Percentiles rank a stretch among this genome's conserved stretches.
Conservation (phyloP, 2,329 filamentous ascomycete genomes). For the Sporothrix pallida region DNA sequence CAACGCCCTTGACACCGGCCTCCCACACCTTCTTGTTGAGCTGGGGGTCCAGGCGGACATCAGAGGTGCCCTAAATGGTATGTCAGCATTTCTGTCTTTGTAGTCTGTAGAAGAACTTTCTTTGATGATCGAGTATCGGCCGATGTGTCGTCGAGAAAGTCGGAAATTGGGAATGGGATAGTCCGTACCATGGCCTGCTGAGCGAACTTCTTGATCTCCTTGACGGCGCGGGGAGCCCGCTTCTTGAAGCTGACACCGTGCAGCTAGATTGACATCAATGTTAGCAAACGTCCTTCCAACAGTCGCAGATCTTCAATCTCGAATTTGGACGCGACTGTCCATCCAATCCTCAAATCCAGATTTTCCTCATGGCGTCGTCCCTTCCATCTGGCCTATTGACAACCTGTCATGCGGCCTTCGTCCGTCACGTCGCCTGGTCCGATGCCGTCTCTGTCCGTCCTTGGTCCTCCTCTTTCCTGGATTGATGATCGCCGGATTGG, state of each 20-base stretch:
- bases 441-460: not conserved
- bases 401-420: not conserved
- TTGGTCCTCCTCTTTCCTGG: conserved; percentile 7
- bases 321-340: not conserved
- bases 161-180: conserved; percentile 18
- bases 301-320: not conserved
- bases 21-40: conserved; percentile 99
- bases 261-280: conserved; percentile 62
- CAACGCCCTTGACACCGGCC: conserved; percentile 97
- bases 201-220: conserved; percentile 98
- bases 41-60: conserved; percentile 97
- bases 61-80: conserved; percentile 77
- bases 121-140: not conserved
- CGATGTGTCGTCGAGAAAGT: conserved; percentile 16
- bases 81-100: conserved; percentile 20
- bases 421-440: not conserved
- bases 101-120: not conserved
- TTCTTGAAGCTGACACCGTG: conserved; percentile 99
- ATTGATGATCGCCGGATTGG: not conserved
- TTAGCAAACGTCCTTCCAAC: conserved; percentile 15
- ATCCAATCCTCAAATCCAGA: not conserved
- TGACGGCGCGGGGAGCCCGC: conserved; percentile 96
- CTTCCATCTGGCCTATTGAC: too few relatives aligned
- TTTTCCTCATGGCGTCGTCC: not conserved
- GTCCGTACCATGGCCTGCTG: conserved; percentile 89